Conservation (phyloP, 1,284 basidiomycete species). For the Grifola frondosa region DNA sequence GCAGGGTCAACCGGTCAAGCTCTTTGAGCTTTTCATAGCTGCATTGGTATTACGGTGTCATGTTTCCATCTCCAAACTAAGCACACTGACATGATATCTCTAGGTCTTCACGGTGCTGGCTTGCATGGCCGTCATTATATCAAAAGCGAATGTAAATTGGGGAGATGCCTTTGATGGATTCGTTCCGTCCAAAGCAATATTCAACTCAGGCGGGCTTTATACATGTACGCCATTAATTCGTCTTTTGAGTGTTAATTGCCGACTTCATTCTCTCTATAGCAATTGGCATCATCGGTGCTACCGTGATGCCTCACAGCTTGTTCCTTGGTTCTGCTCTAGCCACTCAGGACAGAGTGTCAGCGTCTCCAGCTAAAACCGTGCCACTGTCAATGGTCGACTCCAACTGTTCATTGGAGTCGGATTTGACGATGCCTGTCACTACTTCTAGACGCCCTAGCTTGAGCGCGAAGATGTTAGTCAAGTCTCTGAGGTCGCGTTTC, state of each 20-base stretch:
- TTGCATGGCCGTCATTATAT: slow-evolving; percentile 81
- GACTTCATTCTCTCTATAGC: slow-evolving; percentile 49
- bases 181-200: slow-evolving; percentile 71
- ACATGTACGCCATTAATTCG: slow-evolving; percentile 51
- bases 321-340: slow-evolving; percentile 88
- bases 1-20: slow-evolving; percentile 53
- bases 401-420: slow-evolving; percentile 10
- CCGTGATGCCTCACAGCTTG: slow-evolving; percentile 89
- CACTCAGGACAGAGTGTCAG: slow-evolving; percentile 68
- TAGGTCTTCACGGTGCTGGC: slow-evolving; percentile 80
- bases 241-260: slow-evolving; percentile 3
- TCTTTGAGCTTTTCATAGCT: slow-evolving; percentile 78
- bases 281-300: slow-evolving; percentile 82
- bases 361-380: slow-evolving; percentile 1
- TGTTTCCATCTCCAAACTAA: slow-evolving; percentile 1
- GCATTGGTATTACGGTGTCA: slow-evolving; percentile 34
- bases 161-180: slow-evolving; percentile 81
- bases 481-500: slow-evolving; percentile 15
- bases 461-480: slow-evolving; percentile 1
- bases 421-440: slow-evolving; percentile 3
- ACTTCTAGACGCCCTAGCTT: neutral
- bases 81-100: slow-evolving; percentile 3
- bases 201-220: slow-evolving; percentile 71
- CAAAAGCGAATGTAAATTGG: slow-evolving; percentile 78
- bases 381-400: slow-evolving; percentile 9